phyloP scores from a whole-genome alignment of 768 basidiomycete species.

The Boletus barrowsii region DNA sequence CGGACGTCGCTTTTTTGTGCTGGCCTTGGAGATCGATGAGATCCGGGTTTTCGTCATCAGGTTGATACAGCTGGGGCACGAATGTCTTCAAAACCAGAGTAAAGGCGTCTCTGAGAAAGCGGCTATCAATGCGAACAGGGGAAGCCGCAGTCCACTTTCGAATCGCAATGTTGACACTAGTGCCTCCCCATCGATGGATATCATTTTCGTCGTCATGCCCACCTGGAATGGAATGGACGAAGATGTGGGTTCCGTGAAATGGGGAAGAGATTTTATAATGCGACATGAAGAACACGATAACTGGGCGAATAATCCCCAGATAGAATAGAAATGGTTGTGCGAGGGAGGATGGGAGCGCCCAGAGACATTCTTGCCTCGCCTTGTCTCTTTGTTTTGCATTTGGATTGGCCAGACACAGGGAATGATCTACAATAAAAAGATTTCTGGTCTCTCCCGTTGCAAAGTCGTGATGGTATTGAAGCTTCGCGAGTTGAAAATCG shows the following conservation, averaged over 20 bases:
- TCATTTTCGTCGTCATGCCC: neutral
- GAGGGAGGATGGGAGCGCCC: neutral
- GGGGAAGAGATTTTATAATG: neutral
- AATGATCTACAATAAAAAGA: neutral
- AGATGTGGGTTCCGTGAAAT: neutral
- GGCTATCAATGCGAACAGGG: too few relatives aligned
- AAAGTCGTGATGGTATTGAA: neutral
- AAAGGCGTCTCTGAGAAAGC: too few relatives aligned
- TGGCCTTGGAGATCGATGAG: too few relatives aligned
- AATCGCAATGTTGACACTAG: too few relatives aligned
- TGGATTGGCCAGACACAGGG: neutral
- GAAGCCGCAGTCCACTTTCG: too few relatives aligned
- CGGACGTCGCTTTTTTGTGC: too few relatives aligned
- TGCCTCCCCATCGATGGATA: neutral
- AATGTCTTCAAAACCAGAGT: too few relatives aligned
- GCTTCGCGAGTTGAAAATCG: neutral
- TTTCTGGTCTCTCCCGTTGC: neutral
- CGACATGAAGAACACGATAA: neutral
- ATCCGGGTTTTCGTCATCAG: too few relatives aligned
- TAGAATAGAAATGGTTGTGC: neutral
- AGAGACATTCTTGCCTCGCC: neutral
- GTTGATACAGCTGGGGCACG: too few relatives aligned
- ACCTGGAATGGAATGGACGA: neutral
- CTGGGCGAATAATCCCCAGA: neutral
- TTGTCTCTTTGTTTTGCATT: neutral